phyloP scores from a whole-genome alignment of 345 rosid genomes.

The Nasturtium officinale region DNA sequence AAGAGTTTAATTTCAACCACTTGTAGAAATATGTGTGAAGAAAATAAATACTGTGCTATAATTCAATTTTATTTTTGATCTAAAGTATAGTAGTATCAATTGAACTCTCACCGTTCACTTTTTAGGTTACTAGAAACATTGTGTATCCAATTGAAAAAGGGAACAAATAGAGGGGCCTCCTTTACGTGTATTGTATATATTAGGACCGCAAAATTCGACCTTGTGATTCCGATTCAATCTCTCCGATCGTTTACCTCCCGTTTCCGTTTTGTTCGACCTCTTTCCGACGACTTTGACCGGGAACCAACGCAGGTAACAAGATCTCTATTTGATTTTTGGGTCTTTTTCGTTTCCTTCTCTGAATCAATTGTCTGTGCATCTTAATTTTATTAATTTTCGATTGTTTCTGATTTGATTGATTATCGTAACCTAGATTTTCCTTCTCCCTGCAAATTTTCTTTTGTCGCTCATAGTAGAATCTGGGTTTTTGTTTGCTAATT shows the following conservation, averaged over 20 bases:
- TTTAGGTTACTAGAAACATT: background rate
- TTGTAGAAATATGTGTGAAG: background rate
- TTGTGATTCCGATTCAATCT: constrained; percentile 22
- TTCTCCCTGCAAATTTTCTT: background rate
- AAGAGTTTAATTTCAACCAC: background rate
- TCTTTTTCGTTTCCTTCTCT: background rate
- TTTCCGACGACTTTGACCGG: constrained; percentile 15
- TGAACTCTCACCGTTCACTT: background rate
- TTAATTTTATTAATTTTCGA: background rate
- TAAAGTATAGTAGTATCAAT: background rate
- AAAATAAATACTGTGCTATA: background rate
- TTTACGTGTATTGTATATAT: background rate
- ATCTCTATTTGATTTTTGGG: background rate
- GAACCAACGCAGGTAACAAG: constrained; percentile 21
- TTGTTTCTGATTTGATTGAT: constrained; percentile 11
- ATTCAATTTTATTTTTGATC: background rate
- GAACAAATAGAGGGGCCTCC: background rate
- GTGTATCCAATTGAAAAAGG: background rate
- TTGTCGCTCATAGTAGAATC: background rate
- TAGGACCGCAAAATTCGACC: background rate
- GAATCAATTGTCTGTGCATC: background rate
- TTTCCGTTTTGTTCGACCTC: background rate
- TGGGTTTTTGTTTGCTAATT: background rate
- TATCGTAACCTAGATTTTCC: constrained; percentile 23
- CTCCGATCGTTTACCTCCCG: constrained; percentile 1